Evolutionary conservation across 495 filamentous ascomycete genomes (phyloP).

Genomic region (Aspergillus bridgeri): DNA sequence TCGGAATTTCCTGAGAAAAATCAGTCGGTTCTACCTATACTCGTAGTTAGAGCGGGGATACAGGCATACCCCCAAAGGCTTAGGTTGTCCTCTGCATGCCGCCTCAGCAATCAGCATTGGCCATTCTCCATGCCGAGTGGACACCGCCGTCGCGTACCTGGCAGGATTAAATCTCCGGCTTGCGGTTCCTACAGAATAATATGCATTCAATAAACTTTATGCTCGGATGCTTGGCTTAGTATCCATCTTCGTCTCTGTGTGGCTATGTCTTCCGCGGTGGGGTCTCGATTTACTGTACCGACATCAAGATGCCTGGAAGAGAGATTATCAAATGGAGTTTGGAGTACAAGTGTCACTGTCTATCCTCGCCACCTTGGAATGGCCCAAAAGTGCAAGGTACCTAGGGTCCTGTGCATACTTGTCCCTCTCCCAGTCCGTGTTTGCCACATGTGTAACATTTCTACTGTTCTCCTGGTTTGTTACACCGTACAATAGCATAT

Average conservation of each 20-base stretch:
- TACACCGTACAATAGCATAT: neutral
- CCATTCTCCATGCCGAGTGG: neutral
- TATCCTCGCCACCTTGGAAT: neutral
- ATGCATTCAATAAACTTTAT: neutral
- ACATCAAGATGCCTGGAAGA: no score
- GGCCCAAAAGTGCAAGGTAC: neutral
- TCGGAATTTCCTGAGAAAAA: no score
- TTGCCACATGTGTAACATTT: neutral
- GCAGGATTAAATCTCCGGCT: neutral
- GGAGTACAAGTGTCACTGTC: no score
- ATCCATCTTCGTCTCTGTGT: no score
- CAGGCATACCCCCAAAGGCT: neutral
- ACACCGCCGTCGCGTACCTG: neutral
- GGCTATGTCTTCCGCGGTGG: no score
- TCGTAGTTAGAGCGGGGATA: no score
- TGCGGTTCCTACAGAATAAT: neutral
- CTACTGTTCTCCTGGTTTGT: neutral
- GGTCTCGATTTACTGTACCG: no score
- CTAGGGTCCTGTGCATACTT: neutral
- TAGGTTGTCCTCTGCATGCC: neutral
- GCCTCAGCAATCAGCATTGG: neutral
- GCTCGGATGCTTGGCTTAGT: neutral
- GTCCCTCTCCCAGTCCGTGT: neutral
- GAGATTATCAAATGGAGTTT: no score
- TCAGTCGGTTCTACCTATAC: no score